Percentiles rank a stretch among this genome's conserved stretches.
These are phyloP conservation scores for Termitomyces sp. DNA, from an alignment of 768 basidiomycete species.

Conservation along the genomic window DNA sequence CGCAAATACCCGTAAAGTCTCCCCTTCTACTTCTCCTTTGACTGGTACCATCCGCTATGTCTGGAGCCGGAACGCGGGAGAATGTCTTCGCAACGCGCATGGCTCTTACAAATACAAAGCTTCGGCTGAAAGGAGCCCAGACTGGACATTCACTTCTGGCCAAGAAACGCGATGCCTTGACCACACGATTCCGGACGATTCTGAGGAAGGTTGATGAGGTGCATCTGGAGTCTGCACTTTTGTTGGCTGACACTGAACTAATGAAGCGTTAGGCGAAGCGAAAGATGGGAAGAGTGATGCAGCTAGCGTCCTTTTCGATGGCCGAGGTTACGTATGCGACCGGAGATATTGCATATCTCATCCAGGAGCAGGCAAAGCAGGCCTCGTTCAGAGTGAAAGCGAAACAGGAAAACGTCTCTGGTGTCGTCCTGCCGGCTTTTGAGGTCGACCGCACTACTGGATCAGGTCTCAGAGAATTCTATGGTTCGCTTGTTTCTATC, in stretches of 20 bases:
- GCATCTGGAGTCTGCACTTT: slow-evolving; percentile 11
- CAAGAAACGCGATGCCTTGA: slow-evolving; percentile 97
- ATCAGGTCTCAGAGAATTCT: slow-evolving; percentile 47
- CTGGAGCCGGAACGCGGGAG: slow-evolving; percentile 85
- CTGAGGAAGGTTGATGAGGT: slow-evolving; percentile 98
- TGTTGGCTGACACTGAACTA: slow-evolving; percentile 15
- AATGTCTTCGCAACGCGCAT: slow-evolving; percentile 96
- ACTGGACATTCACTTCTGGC: slow-evolving; percentile 94
- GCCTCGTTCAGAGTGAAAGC: slow-evolving; percentile 93
- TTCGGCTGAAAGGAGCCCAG: slow-evolving; percentile 86
- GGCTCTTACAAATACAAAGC: slow-evolving; percentile 91
- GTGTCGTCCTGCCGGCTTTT: slow-evolving; percentile 93
- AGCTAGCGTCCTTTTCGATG: slow-evolving; percentile 97
- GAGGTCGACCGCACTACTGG: slow-evolving; percentile 85
- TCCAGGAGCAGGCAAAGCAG: slow-evolving; percentile 90
- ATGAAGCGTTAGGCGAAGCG: slow-evolving; percentile 75
- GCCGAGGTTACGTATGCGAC: slow-evolving; percentile 98
- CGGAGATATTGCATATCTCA: slow-evolving; percentile 95
- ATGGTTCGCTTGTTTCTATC: not conserved
- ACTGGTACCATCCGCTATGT: slow-evolving; percentile 46
- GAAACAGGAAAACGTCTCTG: slow-evolving; percentile 97
- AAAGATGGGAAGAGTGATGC: slow-evolving; percentile 99
- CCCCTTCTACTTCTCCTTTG: not conserved
- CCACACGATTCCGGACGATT: slow-evolving; percentile 91
- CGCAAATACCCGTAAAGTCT: not conserved